Evolutionary conservation across 2,329 filamentous ascomycete species (phyloP).

Genomic region (Penicillium sclerotiorum): DNA sequence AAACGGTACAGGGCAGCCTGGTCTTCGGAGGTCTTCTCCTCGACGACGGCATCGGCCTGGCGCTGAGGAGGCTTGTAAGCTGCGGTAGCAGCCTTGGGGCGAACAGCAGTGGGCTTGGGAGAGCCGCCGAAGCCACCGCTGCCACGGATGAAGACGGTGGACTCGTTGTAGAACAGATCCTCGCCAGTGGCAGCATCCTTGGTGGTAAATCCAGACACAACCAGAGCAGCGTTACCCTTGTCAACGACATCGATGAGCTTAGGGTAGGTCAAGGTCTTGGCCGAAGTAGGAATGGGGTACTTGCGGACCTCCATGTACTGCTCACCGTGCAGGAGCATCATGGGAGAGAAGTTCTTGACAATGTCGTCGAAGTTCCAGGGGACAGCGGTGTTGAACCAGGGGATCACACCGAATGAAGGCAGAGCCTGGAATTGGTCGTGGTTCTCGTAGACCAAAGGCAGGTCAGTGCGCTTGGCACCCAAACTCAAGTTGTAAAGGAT

Average conservation of each 20-base stretch:
- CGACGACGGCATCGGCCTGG: slow-evolving; percentile 76
- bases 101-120: slow-evolving; percentile 65
- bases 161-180: slow-evolving; percentile 96
- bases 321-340: slow-evolving; percentile 99
- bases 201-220: slow-evolving; percentile 78
- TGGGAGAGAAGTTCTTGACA: slow-evolving; percentile 93
- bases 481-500: slow-evolving; percentile 96
- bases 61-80: slow-evolving; percentile 77
- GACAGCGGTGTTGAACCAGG: slow-evolving; percentile 81
- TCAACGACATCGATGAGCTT: slow-evolving; percentile 92
- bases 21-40: slow-evolving; percentile 83
- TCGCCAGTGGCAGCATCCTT: slow-evolving; percentile 83
- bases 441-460: slow-evolving; percentile 88
- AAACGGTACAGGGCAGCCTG: slow-evolving; percentile 93
- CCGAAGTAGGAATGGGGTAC: slow-evolving; percentile 86
- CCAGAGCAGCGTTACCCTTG: slow-evolving; percentile 86
- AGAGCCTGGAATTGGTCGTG: slow-evolving; percentile 89
- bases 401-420: slow-evolving; percentile 94
- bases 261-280: slow-evolving; percentile 72
- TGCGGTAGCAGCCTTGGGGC: slow-evolving; percentile 79
- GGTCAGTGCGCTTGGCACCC: slow-evolving; percentile 85
- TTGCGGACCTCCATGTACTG: slow-evolving; percentile 95
- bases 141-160: slow-evolving; percentile 87
- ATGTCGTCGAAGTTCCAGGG: slow-evolving; percentile 81
- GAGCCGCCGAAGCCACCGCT: slow-evolving; percentile 87